Conservation (phyloP, 2,329 filamentous ascomycete species). For the Eutypella sp. region DNA sequence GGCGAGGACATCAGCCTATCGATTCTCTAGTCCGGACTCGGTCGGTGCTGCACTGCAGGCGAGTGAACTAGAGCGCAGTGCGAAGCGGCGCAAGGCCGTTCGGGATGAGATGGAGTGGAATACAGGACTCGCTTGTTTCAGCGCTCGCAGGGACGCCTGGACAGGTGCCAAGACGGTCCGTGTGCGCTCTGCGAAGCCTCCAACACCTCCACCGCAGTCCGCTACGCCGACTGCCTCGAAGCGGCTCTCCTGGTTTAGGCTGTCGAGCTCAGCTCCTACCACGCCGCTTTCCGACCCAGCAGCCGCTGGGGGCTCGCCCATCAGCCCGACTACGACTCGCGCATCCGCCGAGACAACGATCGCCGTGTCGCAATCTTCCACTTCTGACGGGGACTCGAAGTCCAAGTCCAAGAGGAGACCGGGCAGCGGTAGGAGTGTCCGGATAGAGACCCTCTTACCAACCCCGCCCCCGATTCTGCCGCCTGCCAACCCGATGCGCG, state of each 20-base stretch:
- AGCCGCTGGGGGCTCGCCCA: conserved; percentile 10
- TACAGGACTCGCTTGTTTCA: conserved; percentile 73
- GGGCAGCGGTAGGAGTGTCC: conserved; percentile 26
- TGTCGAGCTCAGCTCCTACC: conserved; percentile 38
- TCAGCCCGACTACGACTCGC: conserved; percentile 25
- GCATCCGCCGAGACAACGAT: conserved; percentile 28
- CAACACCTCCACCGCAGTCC: conserved; percentile 32
- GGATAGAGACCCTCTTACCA: conserved; percentile 63
- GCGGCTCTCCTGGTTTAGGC: conserved; percentile 46
- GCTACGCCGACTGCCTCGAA: conserved; percentile 40
- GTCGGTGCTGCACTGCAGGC: conserved; percentile 38
- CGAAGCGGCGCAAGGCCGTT: conserved; percentile 51
- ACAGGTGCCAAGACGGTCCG: conserved; percentile 65
- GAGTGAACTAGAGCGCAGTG: conserved; percentile 43
- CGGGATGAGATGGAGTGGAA: conserved; percentile 73
- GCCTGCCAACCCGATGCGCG: conserved; percentile 67
- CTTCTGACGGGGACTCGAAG: conserved; percentile 36
- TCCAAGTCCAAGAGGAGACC: conserved; percentile 33
- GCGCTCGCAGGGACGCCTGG: conserved; percentile 75
- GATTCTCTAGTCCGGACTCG: conserved; percentile 46
- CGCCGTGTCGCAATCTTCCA: conserved; percentile 32
- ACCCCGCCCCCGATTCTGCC: conserved; percentile 70
- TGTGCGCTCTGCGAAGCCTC: conserved; percentile 35
- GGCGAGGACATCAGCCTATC: conserved; percentile 39
- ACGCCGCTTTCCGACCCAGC: conserved; percentile 21